Conservation (phyloP, 208 protist genomes). For the Trypanosoma cruzi region DNA sequence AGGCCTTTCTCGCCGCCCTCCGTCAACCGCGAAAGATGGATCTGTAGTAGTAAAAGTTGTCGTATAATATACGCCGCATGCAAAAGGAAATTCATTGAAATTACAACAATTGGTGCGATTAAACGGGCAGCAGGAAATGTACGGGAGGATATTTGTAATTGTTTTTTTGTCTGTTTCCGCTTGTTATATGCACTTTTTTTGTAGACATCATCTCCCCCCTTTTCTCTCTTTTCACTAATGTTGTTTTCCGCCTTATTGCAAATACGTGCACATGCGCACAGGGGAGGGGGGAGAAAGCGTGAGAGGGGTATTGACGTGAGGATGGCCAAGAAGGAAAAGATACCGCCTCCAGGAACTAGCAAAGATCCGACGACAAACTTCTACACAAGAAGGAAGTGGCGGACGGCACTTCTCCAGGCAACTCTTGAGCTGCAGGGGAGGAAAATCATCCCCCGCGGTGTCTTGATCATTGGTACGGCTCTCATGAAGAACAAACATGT, state of each 20-base stretch:
- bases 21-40: slow-evolving; percentile 45
- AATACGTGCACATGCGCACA: neutral
- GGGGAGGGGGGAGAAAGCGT: neutral
- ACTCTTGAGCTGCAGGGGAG: slow-evolving; percentile 62
- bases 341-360: slow-evolving; percentile 71
- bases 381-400: slow-evolving; percentile 81
- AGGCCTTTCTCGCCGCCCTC: slow-evolving; percentile 79
- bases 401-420: slow-evolving; percentile 46
- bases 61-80: neutral
- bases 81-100: neutral
- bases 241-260: slow-evolving; percentile 8
- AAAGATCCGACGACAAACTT: slow-evolving; percentile 79
- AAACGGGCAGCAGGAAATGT: neutral
- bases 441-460: slow-evolving; percentile 54
- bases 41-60: slow-evolving; percentile 14
- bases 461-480: slow-evolving; percentile 65
- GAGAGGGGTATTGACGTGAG: neutral
- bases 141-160: neutral
- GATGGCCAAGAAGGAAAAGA: slow-evolving; percentile 72
- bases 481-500: slow-evolving; percentile 71
- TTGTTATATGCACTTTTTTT: neutral
- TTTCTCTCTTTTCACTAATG: neutral
- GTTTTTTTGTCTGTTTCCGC: neutral
- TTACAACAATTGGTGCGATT: neutral
- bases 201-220: too few species aligned